These are phyloP conservation scores for Lactarius akahatsu DNA, from an alignment of 768 basidiomycete genomes.

Conservation along the genomic window DNA sequence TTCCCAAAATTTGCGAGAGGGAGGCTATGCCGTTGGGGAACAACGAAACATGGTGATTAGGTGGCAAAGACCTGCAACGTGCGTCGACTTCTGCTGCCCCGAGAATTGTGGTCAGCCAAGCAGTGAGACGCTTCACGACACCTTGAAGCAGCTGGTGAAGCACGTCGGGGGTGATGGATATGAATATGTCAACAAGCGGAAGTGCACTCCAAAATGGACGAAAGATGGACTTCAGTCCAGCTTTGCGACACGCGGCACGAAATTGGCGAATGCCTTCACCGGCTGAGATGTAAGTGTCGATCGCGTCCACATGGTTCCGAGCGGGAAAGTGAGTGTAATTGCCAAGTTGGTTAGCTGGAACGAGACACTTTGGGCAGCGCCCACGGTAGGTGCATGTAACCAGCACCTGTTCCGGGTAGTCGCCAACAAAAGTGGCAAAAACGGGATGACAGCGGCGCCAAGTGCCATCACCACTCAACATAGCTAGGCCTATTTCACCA, in stretches of 20 bases:
- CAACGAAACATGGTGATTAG: constrained; percentile 29
- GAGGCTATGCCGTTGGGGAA: constrained; percentile 32
- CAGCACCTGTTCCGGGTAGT: not conserved
- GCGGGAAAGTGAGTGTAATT: not conserved
- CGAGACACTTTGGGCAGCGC: not conserved
- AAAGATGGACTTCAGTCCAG: no score
- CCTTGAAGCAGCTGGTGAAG: no score
- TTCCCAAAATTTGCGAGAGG: constrained; percentile 30
- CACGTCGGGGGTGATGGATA: no score
- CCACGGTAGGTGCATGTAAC: not conserved
- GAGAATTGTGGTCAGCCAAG: no score
- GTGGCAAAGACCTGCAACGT: constrained; percentile 29
- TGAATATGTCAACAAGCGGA: no score
- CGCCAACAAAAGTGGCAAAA: not conserved
- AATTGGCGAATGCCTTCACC: not conserved
- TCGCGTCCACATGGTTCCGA: not conserved
- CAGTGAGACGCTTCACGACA: no score
- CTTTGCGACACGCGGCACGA: no score
- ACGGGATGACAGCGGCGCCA: not conserved
- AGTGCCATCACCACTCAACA: not conserved
- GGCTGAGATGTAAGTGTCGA: not conserved
- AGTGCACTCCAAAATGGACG: constrained; percentile 26
- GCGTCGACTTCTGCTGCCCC: constrained; percentile 30
- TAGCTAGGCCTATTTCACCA: not conserved
- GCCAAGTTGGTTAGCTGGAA: not conserved